Evolutionary conservation across 768 basidiomycete species (phyloP), one percentile per base, ranked within the genome.

Genomic region (Lentinula detonsa): DNA sequence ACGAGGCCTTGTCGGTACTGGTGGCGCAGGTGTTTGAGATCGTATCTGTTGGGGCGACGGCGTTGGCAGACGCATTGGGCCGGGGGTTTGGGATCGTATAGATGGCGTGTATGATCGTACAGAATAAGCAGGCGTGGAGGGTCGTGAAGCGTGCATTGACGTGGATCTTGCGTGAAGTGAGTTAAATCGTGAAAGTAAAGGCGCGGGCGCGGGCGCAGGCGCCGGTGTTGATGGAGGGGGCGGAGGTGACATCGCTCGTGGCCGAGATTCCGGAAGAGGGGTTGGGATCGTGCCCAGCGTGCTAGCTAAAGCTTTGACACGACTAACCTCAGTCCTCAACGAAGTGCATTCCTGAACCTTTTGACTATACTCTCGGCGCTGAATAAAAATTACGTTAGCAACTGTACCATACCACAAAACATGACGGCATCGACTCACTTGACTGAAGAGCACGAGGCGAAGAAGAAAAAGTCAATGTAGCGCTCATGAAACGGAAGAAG

Each of bases 301-400:
- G 13, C 78, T 76, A 56, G 77, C 76, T 61, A 79, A 69, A 18
- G 78, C 76, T 71, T 79, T 82, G 64, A 79, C 69, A 56, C 87
- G 82, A 73, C 74, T 83, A 59, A 88, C 72, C 74, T 91, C 89
- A 61, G 80, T 79, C 59, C 84, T 85, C 48, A 90, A 79, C 66
- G 78, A 78, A 69, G 87, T 85, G 69, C 79, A 85, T 74, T 90
- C 89, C 74, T 86, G 86, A 60, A 83, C 78, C 79, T 87, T 87
- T 77, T 85, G 83, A 64, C 78, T 74, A 73, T 85, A 85, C 70
- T 81, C 77, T 57, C 78, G 69, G 71, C 85, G 83, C 87, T 88
- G 67, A 37, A 37, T 3, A 68, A 63, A 65, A 63, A 46, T 61
- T 63, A 66, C 59, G 60, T 62, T 52, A 64, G 50, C 46, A 48